Percentiles rank a stretch among this genome's conserved stretches.
phyloP scores from a whole-genome alignment of 139 green algal genomes.

The Diplosphaera chodatii region DNA sequence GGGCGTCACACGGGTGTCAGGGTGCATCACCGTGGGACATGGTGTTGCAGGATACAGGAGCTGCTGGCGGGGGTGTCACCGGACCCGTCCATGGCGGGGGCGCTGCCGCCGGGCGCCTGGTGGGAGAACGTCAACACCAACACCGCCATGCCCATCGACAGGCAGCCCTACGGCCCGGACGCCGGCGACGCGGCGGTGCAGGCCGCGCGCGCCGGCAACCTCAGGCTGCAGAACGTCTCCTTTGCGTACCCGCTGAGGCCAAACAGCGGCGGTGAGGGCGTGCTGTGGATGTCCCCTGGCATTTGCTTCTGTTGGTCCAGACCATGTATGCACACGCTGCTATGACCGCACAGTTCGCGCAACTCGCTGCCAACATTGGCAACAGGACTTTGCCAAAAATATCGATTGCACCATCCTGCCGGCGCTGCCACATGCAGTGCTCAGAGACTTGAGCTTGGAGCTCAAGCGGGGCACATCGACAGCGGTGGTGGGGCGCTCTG shows the following conservation, averaged over 20 bases:
- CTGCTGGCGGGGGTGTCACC: constrained; percentile 41
- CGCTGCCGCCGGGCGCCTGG: constrained; percentile 74
- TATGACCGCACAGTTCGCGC: no score
- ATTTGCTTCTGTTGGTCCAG: no score
- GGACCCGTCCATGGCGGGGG: constrained; percentile 69
- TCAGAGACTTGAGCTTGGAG: constrained; percentile 53
- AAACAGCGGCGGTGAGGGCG: constrained; percentile 21
- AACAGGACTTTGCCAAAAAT: no score
- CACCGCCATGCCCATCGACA: neutral
- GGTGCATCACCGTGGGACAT: no score
- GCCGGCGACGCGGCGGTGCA: constrained; percentile 27
- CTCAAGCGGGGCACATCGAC: constrained; percentile 69
- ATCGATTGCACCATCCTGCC: no score
- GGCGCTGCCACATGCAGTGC: constrained; percentile 26
- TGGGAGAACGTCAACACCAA: constrained; percentile 31
- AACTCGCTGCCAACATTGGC: no score
- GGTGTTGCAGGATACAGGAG: constrained; percentile 33
- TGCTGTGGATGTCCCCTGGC: no score
- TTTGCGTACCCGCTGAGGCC: constrained; percentile 74
- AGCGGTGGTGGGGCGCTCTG: constrained; percentile 74
- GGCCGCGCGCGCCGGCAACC: constrained; percentile 33
- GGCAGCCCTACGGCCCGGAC: constrained; percentile 18
- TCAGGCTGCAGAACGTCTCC: constrained; percentile 57
- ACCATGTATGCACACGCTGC: no score
- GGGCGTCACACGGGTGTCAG: no score